Percentiles rank a stretch among this genome's conserved stretches.
These are phyloP conservation scores for Trichoderma erinaceum DNA, from an alignment of 495 filamentous ascomycete genomes.

Conservation along the genomic window DNA sequence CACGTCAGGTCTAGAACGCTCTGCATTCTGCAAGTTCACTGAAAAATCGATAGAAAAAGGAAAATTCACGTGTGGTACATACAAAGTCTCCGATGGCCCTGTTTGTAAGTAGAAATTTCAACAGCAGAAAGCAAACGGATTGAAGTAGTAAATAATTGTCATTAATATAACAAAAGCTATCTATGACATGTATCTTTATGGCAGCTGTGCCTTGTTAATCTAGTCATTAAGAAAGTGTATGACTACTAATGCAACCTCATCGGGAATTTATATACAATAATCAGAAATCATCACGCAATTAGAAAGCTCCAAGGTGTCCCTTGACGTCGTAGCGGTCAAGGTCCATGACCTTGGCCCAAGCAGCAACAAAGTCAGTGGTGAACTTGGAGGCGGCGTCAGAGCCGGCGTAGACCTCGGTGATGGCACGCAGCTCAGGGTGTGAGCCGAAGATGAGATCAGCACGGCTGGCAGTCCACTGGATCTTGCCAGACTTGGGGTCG, in stretches of 20 bases:
- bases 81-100: too few relatives aligned
- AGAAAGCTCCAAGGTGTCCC: neutral
- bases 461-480: conserved; percentile 64
- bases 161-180: neutral
- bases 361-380: conserved; percentile 61
- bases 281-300: neutral
- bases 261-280: neutral
- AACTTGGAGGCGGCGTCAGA: conserved; percentile 52
- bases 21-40: too few relatives aligned
- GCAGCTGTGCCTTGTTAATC: neutral
- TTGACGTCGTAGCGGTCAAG: conserved; percentile 58
- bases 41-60: too few relatives aligned
- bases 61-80: too few relatives aligned
- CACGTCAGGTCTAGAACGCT: too few relatives aligned
- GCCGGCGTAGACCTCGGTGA: conserved; percentile 60
- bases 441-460: conserved; percentile 64
- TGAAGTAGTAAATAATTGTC: neutral
- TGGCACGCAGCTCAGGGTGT: conserved; percentile 62
- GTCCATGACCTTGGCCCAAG: conserved; percentile 68
- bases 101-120: too few relatives aligned
- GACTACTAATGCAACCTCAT: neutral
- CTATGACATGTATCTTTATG: neutral
- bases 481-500: conserved; percentile 53
- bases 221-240: neutral
- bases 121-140: too few relatives aligned